Base-by-base conservation (phyloP, 2,329 filamentous ascomycete species). In the Arachnomyces sp. region DNA sequence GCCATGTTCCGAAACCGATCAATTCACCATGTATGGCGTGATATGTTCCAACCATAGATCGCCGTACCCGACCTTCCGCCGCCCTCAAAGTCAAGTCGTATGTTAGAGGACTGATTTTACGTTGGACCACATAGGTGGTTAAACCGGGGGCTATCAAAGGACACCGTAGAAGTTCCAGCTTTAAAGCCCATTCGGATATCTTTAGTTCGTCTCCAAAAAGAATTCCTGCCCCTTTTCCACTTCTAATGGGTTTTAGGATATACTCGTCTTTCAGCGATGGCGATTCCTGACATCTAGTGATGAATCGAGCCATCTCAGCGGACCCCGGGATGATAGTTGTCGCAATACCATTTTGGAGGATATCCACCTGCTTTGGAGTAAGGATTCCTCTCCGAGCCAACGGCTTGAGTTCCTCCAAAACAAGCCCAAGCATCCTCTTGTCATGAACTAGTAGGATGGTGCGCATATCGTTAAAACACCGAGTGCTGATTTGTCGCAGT, bases 381-480 rank as follows among this genome's bases (percentile, higher is more conserved):
- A 60, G 31, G 0, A 56, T 34, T 4, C 32, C 32, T 1, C 49
- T 47, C 13, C 46, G 31, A 4, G 55, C 48, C 7, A 61, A 28
- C 9, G 16, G 15, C 13, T 35, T 38, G 46, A 56, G 20, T 49
- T 57, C 42, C 38, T 63, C 44, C n/a, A 50, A 39, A 17, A 62
- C 45, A 28, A 66, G 46, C 3, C 60, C 54, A 3, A 62, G 45
- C 47, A 61, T 56, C 25, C 59, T 28, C 43, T 61, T 61, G 30
- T 62, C 59, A 30, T 61, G 58, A 2, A 52, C 49, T 2, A 62
- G 46, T 5, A 56, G 42, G 1, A 58, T 46, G 6, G 48, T 52
- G n/a, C 58, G 52, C 36, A 62, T 48, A 29, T 61, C 57, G 32
- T 63, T 61, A 17, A 58, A 52, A 30, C 56, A 58, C 4, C 48